Conservation (phyloP, 2,329 filamentous ascomycete species). For the Sphaerulina vaccinii region DNA sequence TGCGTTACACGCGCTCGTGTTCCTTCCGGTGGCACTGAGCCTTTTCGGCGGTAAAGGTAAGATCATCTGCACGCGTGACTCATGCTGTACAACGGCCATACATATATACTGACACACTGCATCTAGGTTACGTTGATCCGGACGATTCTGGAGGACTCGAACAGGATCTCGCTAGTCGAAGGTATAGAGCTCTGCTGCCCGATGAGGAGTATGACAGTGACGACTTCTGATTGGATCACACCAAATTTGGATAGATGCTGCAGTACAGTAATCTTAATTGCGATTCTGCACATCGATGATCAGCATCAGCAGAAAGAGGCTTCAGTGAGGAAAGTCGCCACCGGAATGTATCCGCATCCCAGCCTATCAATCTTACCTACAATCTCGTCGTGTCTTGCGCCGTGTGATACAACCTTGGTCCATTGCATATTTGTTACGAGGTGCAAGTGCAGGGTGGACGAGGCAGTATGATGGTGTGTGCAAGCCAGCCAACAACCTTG, state of each 20-base stretch:
- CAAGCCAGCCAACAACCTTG: too few species aligned
- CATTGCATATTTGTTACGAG: too few species aligned
- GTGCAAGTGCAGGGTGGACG: too few species aligned
- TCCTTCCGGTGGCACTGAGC: constrained; percentile 85
- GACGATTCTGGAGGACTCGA: constrained; percentile 86
- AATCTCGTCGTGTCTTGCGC: too few species aligned
- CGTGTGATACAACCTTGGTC: too few species aligned
- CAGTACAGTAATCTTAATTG: neutral
- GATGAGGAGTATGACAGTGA: constrained; percentile 78
- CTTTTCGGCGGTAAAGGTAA: constrained; percentile 75
- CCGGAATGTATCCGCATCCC: too few species aligned
- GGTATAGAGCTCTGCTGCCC: constrained; percentile 73
- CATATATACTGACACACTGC: constrained; percentile 1
- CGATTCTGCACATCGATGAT: too few species aligned
- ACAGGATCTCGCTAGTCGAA: constrained; percentile 77
- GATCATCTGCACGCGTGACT: constrained; percentile 28
- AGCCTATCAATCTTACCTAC: too few species aligned
- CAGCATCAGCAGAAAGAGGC: too few species aligned
- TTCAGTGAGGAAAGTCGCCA: too few species aligned
- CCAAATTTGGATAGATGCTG: neutral
- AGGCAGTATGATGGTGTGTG: too few species aligned
- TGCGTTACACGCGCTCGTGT: constrained; percentile 82
- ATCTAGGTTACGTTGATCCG: constrained; percentile 73
- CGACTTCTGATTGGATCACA: constrained; percentile 44
- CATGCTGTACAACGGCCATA: neutral